Evolutionary conservation across 768 basidiomycete genomes (phyloP), one percentile per base, ranked within the genome.

Genomic region (Serendipita indica): DNA sequence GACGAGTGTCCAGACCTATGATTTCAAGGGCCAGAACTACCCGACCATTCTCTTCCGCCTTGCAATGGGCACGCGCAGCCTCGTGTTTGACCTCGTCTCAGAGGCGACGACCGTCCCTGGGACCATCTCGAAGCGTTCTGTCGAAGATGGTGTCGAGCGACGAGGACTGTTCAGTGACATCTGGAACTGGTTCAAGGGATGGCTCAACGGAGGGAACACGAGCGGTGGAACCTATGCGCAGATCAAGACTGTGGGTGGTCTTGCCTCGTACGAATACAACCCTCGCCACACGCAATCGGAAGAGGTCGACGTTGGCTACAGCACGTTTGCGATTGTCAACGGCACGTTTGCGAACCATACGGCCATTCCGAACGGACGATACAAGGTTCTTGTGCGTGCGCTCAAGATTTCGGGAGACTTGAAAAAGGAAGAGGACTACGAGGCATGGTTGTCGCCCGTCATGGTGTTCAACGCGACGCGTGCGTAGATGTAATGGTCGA

Each of bases 281-380:
- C 46, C 46, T 13, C 43, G 59, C 22, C 45, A 60, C 59, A 20
- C 49, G 10, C n/a, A 28, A 12, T 54, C 49, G 49, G 49, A 27
- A 16, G 49, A 54, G 4, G 5, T 18, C 25, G 49, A 54, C 7
- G 49, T 54, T n/a, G 49, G 49, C 1, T 54, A 28, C 12, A 54
- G 49, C 49, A 54, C 49, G 22, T 54, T 54, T 54, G 49, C 49
- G 22, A 18, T 54, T 3, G n/a, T 27, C 22, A 60, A 57, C 18
- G 60, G 58, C 2, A 60, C 64, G 3, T 69, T 67, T 41, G 60
- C 64, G 7, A 70, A 69, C 45, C 69, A 68, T 2, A 69, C 68
- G 1, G 39, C 45, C 4, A 67, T 71, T 18, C 66, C 70, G 3
- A 66, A 69, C 59, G 71, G 71, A 6, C 61, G 60, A 13, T 74